Conservation (phyloP, 2,329 filamentous ascomycete species). For the Plenodomus tracheiphilus region DNA sequence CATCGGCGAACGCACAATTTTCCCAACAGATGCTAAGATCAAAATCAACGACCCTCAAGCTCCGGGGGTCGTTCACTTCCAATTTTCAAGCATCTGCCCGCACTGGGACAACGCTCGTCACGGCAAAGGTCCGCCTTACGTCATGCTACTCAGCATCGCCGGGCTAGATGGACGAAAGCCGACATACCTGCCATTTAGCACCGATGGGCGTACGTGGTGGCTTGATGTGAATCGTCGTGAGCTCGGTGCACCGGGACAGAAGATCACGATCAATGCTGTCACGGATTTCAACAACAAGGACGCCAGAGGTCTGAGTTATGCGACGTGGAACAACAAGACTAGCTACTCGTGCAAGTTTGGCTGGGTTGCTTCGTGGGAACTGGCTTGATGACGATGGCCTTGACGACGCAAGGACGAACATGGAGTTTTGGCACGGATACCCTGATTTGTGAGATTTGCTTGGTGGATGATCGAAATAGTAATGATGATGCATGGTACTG, state of each 20-base stretch:
- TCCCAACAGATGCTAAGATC: conserved; percentile 64
- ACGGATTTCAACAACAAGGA: conserved; percentile 55
- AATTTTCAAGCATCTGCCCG: conserved; percentile 76
- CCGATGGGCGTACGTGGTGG: conserved; percentile 82
- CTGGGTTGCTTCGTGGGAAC: conserved; percentile 58
- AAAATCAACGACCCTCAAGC: conserved; percentile 56
- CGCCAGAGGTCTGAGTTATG: conserved; percentile 55
- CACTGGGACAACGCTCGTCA: conserved; percentile 79
- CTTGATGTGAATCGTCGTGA: conserved; percentile 64
- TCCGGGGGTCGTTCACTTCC: conserved; percentile 66
- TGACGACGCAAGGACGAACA: conserved; percentile 2
- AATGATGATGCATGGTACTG: not conserved
- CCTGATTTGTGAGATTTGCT: conserved; percentile 3
- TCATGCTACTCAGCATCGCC: conserved; percentile 69
- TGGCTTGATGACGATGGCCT: conserved; percentile 43
- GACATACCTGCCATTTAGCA: conserved; percentile 68
- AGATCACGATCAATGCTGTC: conserved; percentile 66
- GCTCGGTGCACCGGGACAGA: conserved; percentile 58
- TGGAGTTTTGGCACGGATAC: conserved; percentile 12
- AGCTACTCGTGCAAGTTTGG: conserved; percentile 48
- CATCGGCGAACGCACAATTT: conserved; percentile 61
- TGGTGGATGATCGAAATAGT: not conserved
- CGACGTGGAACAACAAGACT: conserved; percentile 44
- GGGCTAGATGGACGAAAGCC: conserved; percentile 67
- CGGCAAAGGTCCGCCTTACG: conserved; percentile 66